Evolutionary conservation across 2,329 filamentous ascomycete species (phyloP), one percentile per base, ranked within the genome.

Genomic region (Pezicula carpinea): DNA sequence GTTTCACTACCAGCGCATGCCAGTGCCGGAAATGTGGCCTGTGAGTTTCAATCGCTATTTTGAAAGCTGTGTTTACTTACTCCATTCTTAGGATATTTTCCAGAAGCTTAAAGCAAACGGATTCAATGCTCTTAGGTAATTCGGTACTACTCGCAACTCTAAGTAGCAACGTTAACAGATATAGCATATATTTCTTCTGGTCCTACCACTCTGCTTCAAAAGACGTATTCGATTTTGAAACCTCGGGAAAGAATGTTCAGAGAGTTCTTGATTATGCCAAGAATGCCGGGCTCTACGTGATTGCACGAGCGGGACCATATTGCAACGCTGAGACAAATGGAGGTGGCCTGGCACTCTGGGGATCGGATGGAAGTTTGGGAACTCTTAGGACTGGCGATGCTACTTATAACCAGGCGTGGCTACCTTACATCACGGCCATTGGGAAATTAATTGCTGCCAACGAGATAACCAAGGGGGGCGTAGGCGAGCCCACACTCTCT

Each of bases 41-140:
- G 62, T 67, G 48, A 40, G 58, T 59, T 4, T 23, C 23, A 14
- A 14, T 6, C 31, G 19, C 15, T 22, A 18, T 43, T 26, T 21
- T 15, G 29, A 46, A 33, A 17, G 22, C 22, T 8, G 14, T 17
- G 26, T 36, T 52, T 49, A 47, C 22, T 10, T 70, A 64, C n/a
- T n/a, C n/a, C n/a, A 64, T 11, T 2, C 8, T 11, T 35, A 73
- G 32, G 74, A 78, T 52, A 70, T 79, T 29, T 75, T 79, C 47
- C 73, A 79, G 44, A 78, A 77, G 49, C 67, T 77, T 49, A 69
- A 70, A 51, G 72, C 75, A 7, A 74, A 71, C 53, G 75, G 75
- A 0, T 75, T 76, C 59, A 78, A 77, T 58, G 64, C 74, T 14
- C 65, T 77, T 19, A 64, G 64, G 67, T 69, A 59, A 44, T 53